Evolutionary conservation across 108 stramenopile species (phyloP), one percentile per base, ranked within the genome.

Genomic region (Cyclotella sp.): DNA sequence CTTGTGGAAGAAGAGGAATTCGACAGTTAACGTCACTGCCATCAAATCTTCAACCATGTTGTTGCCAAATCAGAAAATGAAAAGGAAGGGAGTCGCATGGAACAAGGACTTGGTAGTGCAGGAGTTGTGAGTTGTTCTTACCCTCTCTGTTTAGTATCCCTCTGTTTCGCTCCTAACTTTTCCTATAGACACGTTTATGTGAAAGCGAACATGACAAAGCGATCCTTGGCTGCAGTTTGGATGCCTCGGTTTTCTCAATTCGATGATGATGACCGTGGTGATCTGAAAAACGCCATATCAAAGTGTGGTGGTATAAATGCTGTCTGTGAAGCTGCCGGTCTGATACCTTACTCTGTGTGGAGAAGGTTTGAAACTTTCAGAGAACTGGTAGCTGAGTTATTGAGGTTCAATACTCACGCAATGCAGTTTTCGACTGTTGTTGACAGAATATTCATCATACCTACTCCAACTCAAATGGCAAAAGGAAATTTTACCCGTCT

Each of bases 201-300:
- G 22, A 42, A 60, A 39, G 75, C 54, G 10, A 76, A 76, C 55
- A 76, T 68, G 67, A 76, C 75, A 18, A 73, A 63, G 45, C 60
- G 72, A 63, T 73, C 72, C 22, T 59, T 73, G 61, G 55, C 66
- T 10, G 42, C 52, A 19, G 40, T 46, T 30, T 61, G 34, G n/a
- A 76, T 76, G 75, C 75, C 75, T 26, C 63, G 42, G 15, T 76
- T 61, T 76, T 62, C 19, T 49, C 75, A 76, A 10, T 55, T 76
- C 15, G 75, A 76, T 39, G 66, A 76, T 22, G 57, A 76, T 49
- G 66, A 34, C 19, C 43, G 75, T 45, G 46, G 44, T 19, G 75
- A 76, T 59, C 46, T 76, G 44, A 76, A 30, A 49, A 59, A 62
- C 24, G 75, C 75, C 28, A 68, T 76, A n/a, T 67, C 75, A 12